Base-by-base conservation (phyloP, 768 basidiomycete species). In the Lentinula aciculospora region DNA sequence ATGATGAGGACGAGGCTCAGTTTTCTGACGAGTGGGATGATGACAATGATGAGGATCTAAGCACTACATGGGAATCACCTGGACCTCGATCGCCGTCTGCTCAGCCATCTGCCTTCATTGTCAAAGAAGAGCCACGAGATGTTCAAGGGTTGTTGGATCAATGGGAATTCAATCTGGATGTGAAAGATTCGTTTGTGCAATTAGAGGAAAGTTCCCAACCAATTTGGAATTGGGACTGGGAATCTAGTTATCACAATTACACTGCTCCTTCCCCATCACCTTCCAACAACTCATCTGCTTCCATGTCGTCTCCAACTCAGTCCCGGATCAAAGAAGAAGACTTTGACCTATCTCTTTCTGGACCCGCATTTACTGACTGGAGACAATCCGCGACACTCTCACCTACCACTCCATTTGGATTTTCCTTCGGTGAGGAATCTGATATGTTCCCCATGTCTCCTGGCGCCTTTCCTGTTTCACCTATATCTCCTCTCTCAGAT, bases 61-160 rank as follows among this genome's bases (percentile, higher is more conserved):
- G 54, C 44, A 56, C 54, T 9, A 44, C 54, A 3, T 56, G 59
- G 36, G 47, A 49, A 23, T 59, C 58, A 1, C 84, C 86, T 12
- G 82, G 82, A 1, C 83, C 83, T 28, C 74, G 82, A 29, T 86
- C 84, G 0, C 84, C 83, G 7, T 84, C 83, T 1, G 81, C 79
- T 8, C 80, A 81, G n/a, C 39, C 50, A 21, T 40, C 55, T 0
- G 32, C 45, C 23, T 23, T 56, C 8, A 61, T 69, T 8, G 78
- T 88, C 60, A 86, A 88, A 67, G 78, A 81, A 60, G 85, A 88
- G 61, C 77, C 79, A 1, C 72, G 71, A 19, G 85, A 89, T 62
- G 79, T 87, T 3, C 80, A 83, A 62, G 81, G 81, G 12, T 78
- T 86, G 71, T 68, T 88, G 44, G 85, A 87, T 57, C 81, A 81